phyloP scores from a whole-genome alignment of 2,329 filamentous ascomycete genomes.

The Amesomyces nigricolor region DNA sequence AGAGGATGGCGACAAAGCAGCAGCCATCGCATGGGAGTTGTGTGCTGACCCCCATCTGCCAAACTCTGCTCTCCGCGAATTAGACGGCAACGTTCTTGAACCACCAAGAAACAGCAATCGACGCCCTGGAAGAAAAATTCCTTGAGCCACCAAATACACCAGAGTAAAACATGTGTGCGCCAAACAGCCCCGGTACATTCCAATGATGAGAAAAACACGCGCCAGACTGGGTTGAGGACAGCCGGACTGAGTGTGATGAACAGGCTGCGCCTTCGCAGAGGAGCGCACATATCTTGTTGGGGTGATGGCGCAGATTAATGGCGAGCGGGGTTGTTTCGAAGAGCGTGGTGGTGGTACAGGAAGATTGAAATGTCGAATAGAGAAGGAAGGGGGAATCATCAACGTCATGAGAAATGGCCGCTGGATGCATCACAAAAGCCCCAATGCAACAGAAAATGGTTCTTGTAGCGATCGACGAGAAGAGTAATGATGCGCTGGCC shows the following conservation, averaged over 20 bases:
- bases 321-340: conserved; percentile 1
- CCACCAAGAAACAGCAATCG: conserved; percentile 13
- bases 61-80: neutral
- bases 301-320: conserved; percentile 6
- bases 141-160: conserved; percentile 5
- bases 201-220: conserved; percentile 2
- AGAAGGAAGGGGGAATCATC: conserved; percentile 19
- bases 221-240: neutral
- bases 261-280: neutral
- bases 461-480: conserved; percentile 24
- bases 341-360: conserved; percentile 14
- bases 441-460: conserved; percentile 21
- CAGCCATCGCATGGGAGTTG: neutral
- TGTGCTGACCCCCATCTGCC: neutral
- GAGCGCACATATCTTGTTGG: neutral
- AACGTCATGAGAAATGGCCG: conserved; percentile 26
- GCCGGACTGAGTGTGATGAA: conserved; percentile 6
- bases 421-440: conserved; percentile 24
- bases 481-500: conserved; percentile 17
- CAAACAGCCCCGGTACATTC: neutral
- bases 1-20: neutral
- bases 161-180: neutral
- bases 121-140: neutral
- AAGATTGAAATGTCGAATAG: neutral
- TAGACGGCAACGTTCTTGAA: conserved; percentile 11